Evolutionary conservation across 331 rosid genomes (phyloP).

Genomic region (Quercus lobata): DNA sequence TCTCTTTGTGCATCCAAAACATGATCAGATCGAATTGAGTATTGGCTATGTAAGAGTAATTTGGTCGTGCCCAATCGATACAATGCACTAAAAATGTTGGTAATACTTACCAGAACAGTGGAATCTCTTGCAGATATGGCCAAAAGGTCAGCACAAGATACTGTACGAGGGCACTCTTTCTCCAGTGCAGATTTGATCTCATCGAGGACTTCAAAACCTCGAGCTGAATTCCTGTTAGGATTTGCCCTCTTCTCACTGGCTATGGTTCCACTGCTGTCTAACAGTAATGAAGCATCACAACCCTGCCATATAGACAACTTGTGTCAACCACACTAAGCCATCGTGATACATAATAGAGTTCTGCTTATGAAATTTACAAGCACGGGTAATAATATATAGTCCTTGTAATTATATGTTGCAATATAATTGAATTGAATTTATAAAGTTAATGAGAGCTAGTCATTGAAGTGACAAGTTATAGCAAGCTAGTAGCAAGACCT

Average conservation of each 20-base stretch:
- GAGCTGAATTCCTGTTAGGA: conserved; percentile 63
- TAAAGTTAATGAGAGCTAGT: too few species aligned
- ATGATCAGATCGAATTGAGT: not conserved
- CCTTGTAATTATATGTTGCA: too few species aligned
- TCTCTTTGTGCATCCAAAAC: conserved; percentile 31
- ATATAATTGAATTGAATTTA: too few species aligned
- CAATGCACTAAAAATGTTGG: not conserved
- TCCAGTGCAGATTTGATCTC: conserved; percentile 75
- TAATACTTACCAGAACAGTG: conserved; percentile 47
- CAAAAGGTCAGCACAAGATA: conserved; percentile 82
- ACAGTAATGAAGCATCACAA: conserved; percentile 67
- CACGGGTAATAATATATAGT: too few species aligned
- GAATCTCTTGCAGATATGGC: conserved; percentile 80
- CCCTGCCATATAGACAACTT: conserved; percentile 49
- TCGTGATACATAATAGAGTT: not conserved
- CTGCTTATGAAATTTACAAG: not conserved
- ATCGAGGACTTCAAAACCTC: conserved; percentile 78
- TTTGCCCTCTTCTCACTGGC: conserved; percentile 64
- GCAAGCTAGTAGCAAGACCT: conserved; percentile 36
- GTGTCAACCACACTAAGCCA: not conserved
- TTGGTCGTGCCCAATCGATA: not conserved
- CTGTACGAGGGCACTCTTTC: conserved; percentile 67
- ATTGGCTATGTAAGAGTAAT: not conserved
- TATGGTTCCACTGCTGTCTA: conserved; percentile 66
- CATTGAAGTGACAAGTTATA: not conserved